Conservation (phyloP, 108 stramenopile species). For the Fistulifera solaris region DNA sequence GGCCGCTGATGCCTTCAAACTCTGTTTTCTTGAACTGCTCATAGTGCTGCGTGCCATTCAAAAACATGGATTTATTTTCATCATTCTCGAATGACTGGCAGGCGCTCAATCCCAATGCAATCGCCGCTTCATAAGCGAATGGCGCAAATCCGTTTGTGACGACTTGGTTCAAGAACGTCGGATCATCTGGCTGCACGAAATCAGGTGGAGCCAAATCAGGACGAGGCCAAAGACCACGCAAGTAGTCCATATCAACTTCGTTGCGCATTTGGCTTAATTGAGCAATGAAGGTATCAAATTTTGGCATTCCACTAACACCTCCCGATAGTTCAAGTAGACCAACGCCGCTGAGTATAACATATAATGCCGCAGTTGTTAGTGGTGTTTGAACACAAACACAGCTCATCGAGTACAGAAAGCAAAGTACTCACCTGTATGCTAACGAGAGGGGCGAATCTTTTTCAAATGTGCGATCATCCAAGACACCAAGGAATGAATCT, state of each 20-base stretch:
- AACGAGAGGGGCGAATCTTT: conserved; percentile 15
- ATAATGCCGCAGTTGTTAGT: too few relatives aligned
- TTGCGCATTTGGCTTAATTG: conserved; percentile 10
- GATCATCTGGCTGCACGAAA: neutral
- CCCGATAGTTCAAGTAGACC: conserved; percentile 13
- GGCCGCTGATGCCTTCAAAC: conserved; percentile 34
- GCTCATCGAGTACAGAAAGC: too few relatives aligned
- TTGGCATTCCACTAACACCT: conserved; percentile 1
- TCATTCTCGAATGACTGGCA: conserved; percentile 7
- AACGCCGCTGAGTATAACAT: conserved; percentile 8
- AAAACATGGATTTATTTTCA: conserved; percentile 5
- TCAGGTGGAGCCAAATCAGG: neutral
- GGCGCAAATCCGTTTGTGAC: conserved; percentile 1
- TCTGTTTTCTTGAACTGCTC: conserved; percentile 15
- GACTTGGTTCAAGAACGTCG: neutral
- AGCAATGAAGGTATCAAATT: conserved; percentile 7
- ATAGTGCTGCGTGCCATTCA: conserved; percentile 30
- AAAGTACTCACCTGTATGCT: conserved; percentile 18
- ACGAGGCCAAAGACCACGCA: neutral
- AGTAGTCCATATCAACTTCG: conserved; percentile 16
- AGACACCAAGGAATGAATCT: conserved; percentile 14
- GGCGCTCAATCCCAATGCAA: conserved; percentile 44
- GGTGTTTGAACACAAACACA: too few relatives aligned
- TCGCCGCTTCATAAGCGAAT: conserved; percentile 44
- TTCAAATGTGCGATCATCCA: conserved; percentile 21